Base-by-base conservation (phyloP, 495 filamentous ascomycete species). In the Daldinia concentrica region DNA sequence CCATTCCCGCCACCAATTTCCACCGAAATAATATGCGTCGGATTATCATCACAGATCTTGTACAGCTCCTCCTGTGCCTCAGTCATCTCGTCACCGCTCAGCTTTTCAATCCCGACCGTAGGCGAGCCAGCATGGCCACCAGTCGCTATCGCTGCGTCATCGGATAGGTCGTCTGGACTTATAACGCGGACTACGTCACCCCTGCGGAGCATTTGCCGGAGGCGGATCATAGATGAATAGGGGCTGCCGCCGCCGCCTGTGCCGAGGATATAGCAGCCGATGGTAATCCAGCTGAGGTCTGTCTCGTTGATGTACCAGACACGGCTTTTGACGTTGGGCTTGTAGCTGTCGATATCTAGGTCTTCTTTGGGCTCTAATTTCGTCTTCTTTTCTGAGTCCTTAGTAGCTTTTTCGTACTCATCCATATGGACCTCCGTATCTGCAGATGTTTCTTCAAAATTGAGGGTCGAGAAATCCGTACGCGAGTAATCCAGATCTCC, bases 181-280 rank as follows among this genome's bases (percentile, higher is more conserved):
- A 87, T 79, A 4, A 87, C 82, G 9, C 81, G 79, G 24, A 87
- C 80, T 0, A 80, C 74, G 34, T 79, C 82, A 12, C 85, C 85
- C 17, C 76, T 72, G 5, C 82, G 81, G 0, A 87, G 75, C 37
- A 85, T 81, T n/a, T 82, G 74, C 0, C 82, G 77, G 11, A 86
- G 78, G 9, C 74, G 78, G 15, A 84, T 74, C 76, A 80, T 81
- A 17, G 79, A 74, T 6, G 81, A 71, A 55, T 85, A 85, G 9
- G 85, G 85, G 9, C 79, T 83, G 4, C 85, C 85, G 12, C 88
- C 88, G 0, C 88, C 88, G 7, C 87, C 89, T 0, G 85, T 87
- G 5, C 88, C 89, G 14, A 91, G 84, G 61, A 91, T 84, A 64
- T 88, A 87, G 69, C 86, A 87, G 1, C 89, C 89, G 24, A 81